Evolutionary conservation across 768 basidiomycete species (phyloP).

Genomic region (Chalciporus chontae): DNA sequence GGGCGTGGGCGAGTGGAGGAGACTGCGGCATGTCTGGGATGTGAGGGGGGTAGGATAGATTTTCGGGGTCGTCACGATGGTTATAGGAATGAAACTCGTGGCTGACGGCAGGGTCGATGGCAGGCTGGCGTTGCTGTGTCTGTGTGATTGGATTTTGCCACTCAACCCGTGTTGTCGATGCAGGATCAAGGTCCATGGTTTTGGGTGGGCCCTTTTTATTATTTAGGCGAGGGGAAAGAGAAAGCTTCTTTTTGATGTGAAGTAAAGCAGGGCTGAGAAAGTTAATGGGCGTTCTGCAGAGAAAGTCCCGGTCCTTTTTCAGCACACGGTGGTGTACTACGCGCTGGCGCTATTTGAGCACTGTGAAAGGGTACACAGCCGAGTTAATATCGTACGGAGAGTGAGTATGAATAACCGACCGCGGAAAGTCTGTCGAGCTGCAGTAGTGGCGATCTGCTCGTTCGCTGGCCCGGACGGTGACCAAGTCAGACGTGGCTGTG

Average conservation of each 20-base stretch:
- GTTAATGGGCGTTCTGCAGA: constrained; percentile 27
- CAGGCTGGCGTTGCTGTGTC: constrained; percentile 32
- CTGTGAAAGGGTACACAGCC: constrained; percentile 22
- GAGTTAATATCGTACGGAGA: constrained; percentile 3
- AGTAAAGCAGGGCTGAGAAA: constrained; percentile 20
- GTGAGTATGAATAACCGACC: constrained; percentile 12
- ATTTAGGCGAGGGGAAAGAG: constrained; percentile 35
- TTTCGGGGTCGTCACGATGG: constrained; percentile 25
- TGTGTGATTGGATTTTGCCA: constrained; percentile 32
- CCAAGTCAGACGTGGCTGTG: constrained; percentile 35
- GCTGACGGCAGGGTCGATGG: constrained; percentile 32
- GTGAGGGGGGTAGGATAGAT: constrained; percentile 24
- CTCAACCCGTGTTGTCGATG: constrained; percentile 33
- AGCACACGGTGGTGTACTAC: constrained; percentile 7
- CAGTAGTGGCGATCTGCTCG: constrained; percentile 6
- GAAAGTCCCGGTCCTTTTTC: too few species aligned
- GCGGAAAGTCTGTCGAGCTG: background rate
- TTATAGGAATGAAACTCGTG: constrained; percentile 34
- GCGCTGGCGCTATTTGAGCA: constrained; percentile 11
- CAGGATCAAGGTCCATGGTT: constrained; percentile 34
- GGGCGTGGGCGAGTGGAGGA: constrained; percentile 30
- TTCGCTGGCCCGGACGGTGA: constrained; percentile 3
- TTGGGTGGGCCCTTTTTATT: constrained; percentile 32
- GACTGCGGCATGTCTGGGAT: constrained; percentile 31
- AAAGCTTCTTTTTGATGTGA: constrained; percentile 35